Evolutionary conservation across 805 yeast genomes (phyloP), one percentile per base, ranked within the genome.

Genomic region (Yamadazyma sp.): DNA sequence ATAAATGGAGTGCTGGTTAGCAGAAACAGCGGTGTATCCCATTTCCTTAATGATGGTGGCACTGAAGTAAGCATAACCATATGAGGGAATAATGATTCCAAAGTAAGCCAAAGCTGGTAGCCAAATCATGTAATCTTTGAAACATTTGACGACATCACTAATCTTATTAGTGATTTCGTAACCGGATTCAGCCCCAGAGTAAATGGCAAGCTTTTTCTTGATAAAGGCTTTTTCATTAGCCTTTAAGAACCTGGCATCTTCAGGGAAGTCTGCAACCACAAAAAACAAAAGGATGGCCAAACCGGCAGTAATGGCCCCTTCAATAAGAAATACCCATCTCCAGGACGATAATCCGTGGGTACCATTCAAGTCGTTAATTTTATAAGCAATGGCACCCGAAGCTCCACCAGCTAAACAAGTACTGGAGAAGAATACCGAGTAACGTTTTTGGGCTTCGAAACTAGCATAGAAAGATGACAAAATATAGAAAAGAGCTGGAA

Each of bases 1-100:
- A 48, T 87, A 89, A 33, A 88, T 85, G 0, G 95, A 83, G 62
- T 81, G 82, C 38, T 82, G 75, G 59, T 88, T 88, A 7, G 95
- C 91, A 39, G 75, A 67, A 50, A 79, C 82, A 3, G 86, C 80
- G 2, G 86, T 72, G 66, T 81, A 71, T 14, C 84, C 82, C 64
- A 82, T 65, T 27, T 73, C 59, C 36, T 64, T 65, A 53, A 82
- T 79, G 53, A 82, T 82, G 20, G 82, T 67, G 28, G 86, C 79
- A 14, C 88, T 81, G 55, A 82, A 82, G 57, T 76, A 82, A 11
- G 89, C 88, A 51, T 81, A 82, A 28, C 87, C 83, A 49, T 83
- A 83, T 12, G 87, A 72, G n/a, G 88, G 87, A 42, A 82, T 75
- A 50, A 82, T 73, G 38, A 77, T 63, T 18, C 82, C 78, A 55